Conservation (phyloP, 495 filamentous ascomycete species). For the Xylaria cubensis region DNA sequence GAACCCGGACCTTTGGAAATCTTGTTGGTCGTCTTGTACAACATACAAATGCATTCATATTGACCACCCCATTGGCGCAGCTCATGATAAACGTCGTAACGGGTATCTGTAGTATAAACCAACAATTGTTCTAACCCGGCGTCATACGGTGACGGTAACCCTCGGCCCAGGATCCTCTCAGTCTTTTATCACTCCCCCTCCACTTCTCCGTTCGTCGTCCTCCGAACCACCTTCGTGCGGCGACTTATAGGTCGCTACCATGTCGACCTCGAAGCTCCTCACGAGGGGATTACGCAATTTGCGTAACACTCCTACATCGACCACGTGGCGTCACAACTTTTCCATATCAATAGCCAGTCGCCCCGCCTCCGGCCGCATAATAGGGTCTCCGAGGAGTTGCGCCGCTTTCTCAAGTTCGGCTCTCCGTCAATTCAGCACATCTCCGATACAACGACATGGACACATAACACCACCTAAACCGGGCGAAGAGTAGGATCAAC, state of each 20-base stretch:
- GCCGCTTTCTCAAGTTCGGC: constrained; percentile 24
- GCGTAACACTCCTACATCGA: background rate
- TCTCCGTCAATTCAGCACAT: constrained; percentile 69
- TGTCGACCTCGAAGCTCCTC: constrained; percentile 20
- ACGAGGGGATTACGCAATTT: constrained; percentile 5
- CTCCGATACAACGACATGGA: constrained; percentile 68
- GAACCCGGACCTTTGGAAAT: background rate
- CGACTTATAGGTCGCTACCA: background rate
- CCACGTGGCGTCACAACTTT: constrained; percentile 14
- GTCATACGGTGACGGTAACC: background rate
- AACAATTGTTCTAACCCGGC: background rate
- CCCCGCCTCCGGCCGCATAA: constrained; percentile 13
- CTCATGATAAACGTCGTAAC: background rate
- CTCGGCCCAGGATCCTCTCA: background rate
- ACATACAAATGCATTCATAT: background rate
- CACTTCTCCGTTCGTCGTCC: background rate
- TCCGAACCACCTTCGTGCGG: background rate
- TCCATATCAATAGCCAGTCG: background rate
- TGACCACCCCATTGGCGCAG: constrained; percentile 5
- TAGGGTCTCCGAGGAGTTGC: background rate
- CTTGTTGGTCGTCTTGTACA: constrained; percentile 3
- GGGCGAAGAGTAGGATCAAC: constrained; percentile 80
- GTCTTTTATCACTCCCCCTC: constrained; percentile 1
- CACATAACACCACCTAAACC: constrained; percentile 84
- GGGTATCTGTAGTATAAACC: background rate